These are phyloP conservation scores for Spathaspora sp. DNA, from an alignment of 1,139 yeast genomes.

Conservation along the genomic window DNA sequence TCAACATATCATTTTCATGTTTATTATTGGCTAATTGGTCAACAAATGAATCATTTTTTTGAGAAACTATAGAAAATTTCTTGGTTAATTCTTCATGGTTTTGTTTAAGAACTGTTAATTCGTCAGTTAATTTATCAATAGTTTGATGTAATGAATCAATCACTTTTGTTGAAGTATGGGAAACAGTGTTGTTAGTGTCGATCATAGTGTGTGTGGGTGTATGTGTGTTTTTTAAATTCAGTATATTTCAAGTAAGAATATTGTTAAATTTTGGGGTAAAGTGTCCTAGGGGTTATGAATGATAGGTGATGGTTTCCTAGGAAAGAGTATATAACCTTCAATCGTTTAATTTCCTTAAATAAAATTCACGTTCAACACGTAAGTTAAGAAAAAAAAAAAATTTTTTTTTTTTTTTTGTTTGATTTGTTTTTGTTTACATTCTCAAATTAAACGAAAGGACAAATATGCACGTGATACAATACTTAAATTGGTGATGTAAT, in stretches of 20 bases:
- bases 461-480: neutral
- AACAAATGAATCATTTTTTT: constrained; percentile 57
- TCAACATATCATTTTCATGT: constrained; percentile 69
- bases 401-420: neutral
- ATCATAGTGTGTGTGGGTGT: neutral
- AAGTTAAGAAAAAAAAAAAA: neutral
- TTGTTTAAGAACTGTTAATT: constrained; percentile 44
- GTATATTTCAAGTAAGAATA: neutral
- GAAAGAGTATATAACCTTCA: neutral
- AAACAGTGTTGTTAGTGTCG: neutral
- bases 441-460: neutral
- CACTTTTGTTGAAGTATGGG: constrained; percentile 27
- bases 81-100: constrained; percentile 43
- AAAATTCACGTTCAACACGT: neutral
- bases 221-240: neutral
- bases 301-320: too few species aligned
- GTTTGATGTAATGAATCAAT: constrained; percentile 58
- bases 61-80: constrained; percentile 46
- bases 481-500: neutral
- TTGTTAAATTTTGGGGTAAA: too few species aligned
- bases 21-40: constrained; percentile 70
- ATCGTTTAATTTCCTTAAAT: neutral
- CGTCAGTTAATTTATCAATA: constrained; percentile 51
- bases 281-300: too few species aligned
- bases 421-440: constrained; percentile 1